Conservation (phyloP, 441 rosid species). For the Aleurites moluccanus region DNA sequence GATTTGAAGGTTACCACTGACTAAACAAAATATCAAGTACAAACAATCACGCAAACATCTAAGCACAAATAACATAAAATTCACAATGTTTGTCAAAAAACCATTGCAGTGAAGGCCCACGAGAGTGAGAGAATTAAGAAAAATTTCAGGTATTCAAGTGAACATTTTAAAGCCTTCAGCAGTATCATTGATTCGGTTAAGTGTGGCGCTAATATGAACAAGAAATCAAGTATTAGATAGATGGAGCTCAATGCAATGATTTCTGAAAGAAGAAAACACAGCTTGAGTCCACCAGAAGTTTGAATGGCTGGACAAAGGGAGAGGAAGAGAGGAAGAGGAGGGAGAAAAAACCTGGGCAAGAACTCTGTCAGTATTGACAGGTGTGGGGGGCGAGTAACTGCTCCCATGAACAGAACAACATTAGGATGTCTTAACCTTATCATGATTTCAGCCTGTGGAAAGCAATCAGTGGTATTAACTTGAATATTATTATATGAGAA, state of each 20-base stretch:
- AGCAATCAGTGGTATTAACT: conserved; percentile 23
- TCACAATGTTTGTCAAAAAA: neutral
- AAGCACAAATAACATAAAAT: conserved; percentile 4
- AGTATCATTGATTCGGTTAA: neutral
- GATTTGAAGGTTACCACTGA: neutral
- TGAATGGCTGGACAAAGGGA: neutral
- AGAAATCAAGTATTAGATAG: neutral
- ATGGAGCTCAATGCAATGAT: conserved; percentile 7
- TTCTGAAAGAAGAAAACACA: conserved; percentile 4
- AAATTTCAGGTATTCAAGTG: neutral
- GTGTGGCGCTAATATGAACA: neutral
- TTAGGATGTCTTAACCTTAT: conserved; percentile 94
- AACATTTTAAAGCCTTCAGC: neutral
- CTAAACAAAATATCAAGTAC: neutral
- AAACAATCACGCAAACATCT: conserved; percentile 3
- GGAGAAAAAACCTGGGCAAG: conserved; percentile 68
- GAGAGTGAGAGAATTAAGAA: neutral
- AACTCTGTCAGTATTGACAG: conserved; percentile 94
- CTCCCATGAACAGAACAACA: conserved; percentile 99
- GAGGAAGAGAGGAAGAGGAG: neutral
- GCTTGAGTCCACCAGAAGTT: neutral
- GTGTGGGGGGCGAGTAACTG: conserved; percentile 89
- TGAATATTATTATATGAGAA: neutral
- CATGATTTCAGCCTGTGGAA: conserved; percentile 89
- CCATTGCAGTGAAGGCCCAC: neutral